Conservation (phyloP, 2,329 filamentous ascomycete species). For the Penicillium olsonii region DNA sequence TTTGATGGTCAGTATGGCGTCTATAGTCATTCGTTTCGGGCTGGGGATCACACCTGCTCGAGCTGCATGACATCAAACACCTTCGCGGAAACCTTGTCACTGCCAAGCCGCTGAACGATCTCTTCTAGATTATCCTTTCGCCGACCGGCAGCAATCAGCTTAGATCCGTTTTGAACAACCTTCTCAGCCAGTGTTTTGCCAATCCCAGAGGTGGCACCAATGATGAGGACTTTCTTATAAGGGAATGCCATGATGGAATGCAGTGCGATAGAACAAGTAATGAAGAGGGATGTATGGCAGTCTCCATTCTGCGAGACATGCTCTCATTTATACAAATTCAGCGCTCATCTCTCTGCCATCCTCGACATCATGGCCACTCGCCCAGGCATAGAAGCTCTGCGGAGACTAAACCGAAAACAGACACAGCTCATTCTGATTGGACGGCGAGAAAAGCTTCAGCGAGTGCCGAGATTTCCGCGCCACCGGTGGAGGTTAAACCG, state of each 20-base stretch:
- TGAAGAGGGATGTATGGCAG: slow-evolving; percentile 39
- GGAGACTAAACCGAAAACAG: slow-evolving; percentile 16
- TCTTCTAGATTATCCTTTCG: background rate
- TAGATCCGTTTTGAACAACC: background rate
- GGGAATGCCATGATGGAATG: background rate
- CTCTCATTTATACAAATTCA: background rate
- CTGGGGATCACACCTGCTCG: background rate
- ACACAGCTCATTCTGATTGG: background rate
- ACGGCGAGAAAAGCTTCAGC: background rate
- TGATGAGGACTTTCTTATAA: slow-evolving; percentile 5
- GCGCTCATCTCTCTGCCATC: background rate
- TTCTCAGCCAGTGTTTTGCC: slow-evolving; percentile 4
- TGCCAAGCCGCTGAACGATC: background rate
- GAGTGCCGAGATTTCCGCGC: slow-evolving; percentile 1
- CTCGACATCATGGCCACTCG: background rate
- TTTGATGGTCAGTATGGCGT: background rate
- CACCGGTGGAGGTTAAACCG: slow-evolving; percentile 14
- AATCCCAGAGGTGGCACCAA: slow-evolving; percentile 6
- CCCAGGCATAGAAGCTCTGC: slow-evolving; percentile 4
- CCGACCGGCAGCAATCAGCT: slow-evolving; percentile 1
- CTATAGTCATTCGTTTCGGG: background rate
- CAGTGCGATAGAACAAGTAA: background rate
- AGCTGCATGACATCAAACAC: slow-evolving; percentile 1
- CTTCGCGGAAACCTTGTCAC: background rate
- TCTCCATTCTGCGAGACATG: background rate